Evolutionary conservation across 352 stramenopile genomes (phyloP).

Genomic region (Pythium plurisporium): DNA sequence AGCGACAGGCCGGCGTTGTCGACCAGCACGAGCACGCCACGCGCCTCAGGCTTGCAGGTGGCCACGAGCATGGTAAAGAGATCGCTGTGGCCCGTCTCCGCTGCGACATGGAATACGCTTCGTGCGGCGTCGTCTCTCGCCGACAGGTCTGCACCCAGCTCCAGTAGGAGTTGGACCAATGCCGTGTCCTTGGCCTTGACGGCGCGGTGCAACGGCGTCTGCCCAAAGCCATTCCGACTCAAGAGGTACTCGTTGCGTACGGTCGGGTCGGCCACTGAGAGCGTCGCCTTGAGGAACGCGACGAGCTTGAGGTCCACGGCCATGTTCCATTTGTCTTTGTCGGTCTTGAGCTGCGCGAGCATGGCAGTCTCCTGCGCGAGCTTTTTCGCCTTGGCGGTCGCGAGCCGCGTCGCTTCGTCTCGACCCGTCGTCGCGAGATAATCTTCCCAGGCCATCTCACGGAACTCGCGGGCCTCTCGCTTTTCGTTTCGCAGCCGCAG

Average conservation of each 20-base stretch:
- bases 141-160: conserved; percentile 31
- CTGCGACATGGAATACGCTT: conserved; percentile 47
- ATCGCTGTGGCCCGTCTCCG: conserved; percentile 31
- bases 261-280: conserved; percentile 21
- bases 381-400: conserved; percentile 32
- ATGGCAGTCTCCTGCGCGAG: conserved; percentile 48
- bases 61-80: conserved; percentile 35
- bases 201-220: conserved; percentile 54
- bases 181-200: conserved; percentile 35
- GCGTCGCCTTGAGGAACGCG: conserved; percentile 33
- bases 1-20: conserved; percentile 39
- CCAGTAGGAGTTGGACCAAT: conserved; percentile 41
- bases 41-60: conserved; percentile 14
- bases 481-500: conserved; percentile 35
- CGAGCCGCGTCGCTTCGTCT: conserved; percentile 17
- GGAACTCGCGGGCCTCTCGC: conserved; percentile 44
- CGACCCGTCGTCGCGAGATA: conserved; percentile 33
- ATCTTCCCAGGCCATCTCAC: conserved; percentile 68
- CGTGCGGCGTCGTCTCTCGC: conserved; percentile 34
- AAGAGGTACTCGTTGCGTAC: conserved; percentile 32
- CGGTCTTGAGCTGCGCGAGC: conserved; percentile 45
- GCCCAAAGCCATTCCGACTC: conserved; percentile 35
- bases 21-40: conserved; percentile 27
- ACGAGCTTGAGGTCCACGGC: conserved; percentile 48
- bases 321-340: conserved; percentile 70